phyloP scores from a whole-genome alignment of 768 basidiomycete species.

The Sarcodon aspratus region DNA sequence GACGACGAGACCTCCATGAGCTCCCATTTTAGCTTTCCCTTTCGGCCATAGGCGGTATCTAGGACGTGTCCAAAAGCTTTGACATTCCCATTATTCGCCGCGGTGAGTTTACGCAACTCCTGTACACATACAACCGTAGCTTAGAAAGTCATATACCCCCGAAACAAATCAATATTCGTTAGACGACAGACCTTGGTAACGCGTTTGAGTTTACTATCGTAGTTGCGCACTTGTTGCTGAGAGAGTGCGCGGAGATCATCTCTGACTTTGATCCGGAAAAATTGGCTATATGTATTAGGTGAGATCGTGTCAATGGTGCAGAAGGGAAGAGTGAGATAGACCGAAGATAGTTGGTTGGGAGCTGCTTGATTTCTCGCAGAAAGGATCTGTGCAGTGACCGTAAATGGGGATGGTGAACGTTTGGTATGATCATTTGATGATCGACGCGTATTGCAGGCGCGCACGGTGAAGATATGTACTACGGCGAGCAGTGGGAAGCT shows the following conservation, averaged over 20 bases:
- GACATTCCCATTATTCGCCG: slow-evolving; percentile 38
- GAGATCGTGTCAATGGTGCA: neutral
- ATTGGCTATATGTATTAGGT: slow-evolving; percentile 31
- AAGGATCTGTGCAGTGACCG: slow-evolving; percentile 26
- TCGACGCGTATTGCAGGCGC: too few species aligned
- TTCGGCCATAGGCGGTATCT: slow-evolving; percentile 65
- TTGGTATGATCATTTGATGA: too few species aligned
- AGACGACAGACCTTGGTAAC: slow-evolving; percentile 36
- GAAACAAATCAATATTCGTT: neutral
- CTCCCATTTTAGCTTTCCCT: slow-evolving; percentile 60
- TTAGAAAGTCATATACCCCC: neutral
- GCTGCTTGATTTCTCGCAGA: slow-evolving; percentile 27
- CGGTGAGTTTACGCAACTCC: slow-evolving; percentile 41
- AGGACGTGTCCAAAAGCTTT: slow-evolving; percentile 47
- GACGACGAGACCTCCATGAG: slow-evolving; percentile 41
- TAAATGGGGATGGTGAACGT: too few species aligned
- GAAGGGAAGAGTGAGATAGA: slow-evolving; percentile 10
- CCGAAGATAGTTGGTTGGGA: slow-evolving; percentile 38
- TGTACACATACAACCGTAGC: slow-evolving; percentile 14
- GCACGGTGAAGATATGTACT: too few species aligned
- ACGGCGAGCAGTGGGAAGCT: too few species aligned
- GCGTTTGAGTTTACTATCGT: slow-evolving; percentile 32
- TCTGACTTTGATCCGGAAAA: slow-evolving; percentile 47
- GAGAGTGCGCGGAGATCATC: slow-evolving; percentile 47
- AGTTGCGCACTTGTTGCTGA: slow-evolving; percentile 16